phyloP scores from a whole-genome alignment of 2,329 filamentous ascomycete species.

The Clonostachys chloroleuca region DNA sequence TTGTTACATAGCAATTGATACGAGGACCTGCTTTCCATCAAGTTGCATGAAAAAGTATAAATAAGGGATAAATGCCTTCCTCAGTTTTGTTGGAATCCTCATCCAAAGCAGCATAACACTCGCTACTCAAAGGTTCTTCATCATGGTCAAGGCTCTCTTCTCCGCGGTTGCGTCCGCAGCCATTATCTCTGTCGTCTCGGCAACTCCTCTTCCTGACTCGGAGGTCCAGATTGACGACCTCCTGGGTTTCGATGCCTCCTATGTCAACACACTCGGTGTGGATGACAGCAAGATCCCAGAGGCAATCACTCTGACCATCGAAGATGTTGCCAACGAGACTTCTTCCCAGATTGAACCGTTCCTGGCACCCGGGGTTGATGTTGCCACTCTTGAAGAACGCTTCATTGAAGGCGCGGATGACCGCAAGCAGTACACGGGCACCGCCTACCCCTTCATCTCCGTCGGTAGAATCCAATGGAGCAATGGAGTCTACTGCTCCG shows the following conservation, averaged over 20 bases:
- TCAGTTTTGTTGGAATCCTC: background rate
- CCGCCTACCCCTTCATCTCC: constrained; percentile 10
- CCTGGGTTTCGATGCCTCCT: background rate
- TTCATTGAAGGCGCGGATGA: constrained; percentile 12
- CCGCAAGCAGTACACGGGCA: constrained; percentile 8
- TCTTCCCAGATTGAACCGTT: background rate
- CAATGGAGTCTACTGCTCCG: constrained; percentile 14
- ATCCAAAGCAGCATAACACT: background rate
- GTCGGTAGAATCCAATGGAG: constrained; percentile 12
- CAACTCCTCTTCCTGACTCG: background rate
- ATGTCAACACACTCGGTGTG: background rate
- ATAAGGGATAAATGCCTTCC: background rate
- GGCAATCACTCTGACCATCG: background rate
- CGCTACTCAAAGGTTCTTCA: background rate
- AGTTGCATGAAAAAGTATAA: background rate
- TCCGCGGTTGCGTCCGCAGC: background rate
- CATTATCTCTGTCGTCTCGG: background rate
- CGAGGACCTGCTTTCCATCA: background rate
- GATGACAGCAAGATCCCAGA: background rate
- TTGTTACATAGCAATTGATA: too few species aligned
- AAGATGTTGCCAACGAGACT: background rate
- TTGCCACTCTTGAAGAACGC: constrained; percentile 6
- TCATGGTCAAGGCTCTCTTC: background rate
- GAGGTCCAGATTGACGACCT: background rate
- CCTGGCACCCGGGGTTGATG: background rate